These are phyloP conservation scores for Talaromyces sp. DNA, from an alignment of 2,329 filamentous ascomycete species.

Conservation along the genomic window DNA sequence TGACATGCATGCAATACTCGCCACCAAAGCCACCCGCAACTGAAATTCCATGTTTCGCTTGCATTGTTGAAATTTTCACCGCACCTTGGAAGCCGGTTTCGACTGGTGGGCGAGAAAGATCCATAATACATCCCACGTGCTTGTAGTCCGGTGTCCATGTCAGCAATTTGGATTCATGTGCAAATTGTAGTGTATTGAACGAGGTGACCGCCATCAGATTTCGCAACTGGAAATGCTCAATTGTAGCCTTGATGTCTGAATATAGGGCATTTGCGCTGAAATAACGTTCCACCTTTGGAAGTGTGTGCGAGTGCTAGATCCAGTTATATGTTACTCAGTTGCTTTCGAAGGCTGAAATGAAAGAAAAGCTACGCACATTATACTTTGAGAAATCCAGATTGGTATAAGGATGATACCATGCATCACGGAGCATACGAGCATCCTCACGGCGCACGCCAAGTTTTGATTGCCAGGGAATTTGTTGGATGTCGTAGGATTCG, in stretches of 20 bases:
- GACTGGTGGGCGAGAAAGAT: constrained; percentile 45
- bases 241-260: constrained; percentile 50
- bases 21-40: constrained; percentile 59
- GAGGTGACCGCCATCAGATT: constrained; percentile 57
- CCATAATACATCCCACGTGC: constrained; percentile 46
- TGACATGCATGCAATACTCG: constrained; percentile 54
- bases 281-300: constrained; percentile 46
- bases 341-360: not conserved
- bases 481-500: constrained; percentile 41
- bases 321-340: not conserved
- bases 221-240: constrained; percentile 60
- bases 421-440: constrained; percentile 40
- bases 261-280: constrained; percentile 53
- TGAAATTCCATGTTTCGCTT: constrained; percentile 50
- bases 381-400: constrained; percentile 35
- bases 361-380: constrained; percentile 20
- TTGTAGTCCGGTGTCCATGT: constrained; percentile 51
- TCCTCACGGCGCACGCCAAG: constrained; percentile 38
- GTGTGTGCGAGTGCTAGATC: constrained; percentile 30
- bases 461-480: constrained; percentile 42
- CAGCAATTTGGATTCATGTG: constrained; percentile 48
- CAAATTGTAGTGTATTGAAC: constrained; percentile 57
- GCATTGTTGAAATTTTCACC: constrained; percentile 55
- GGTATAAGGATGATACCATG: constrained; percentile 44
- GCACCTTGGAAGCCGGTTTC: constrained; percentile 38